These are phyloP conservation scores for Aspergillus sclerotialis DNA, from an alignment of 2,329 filamentous ascomycete species.

Conservation along the genomic window DNA sequence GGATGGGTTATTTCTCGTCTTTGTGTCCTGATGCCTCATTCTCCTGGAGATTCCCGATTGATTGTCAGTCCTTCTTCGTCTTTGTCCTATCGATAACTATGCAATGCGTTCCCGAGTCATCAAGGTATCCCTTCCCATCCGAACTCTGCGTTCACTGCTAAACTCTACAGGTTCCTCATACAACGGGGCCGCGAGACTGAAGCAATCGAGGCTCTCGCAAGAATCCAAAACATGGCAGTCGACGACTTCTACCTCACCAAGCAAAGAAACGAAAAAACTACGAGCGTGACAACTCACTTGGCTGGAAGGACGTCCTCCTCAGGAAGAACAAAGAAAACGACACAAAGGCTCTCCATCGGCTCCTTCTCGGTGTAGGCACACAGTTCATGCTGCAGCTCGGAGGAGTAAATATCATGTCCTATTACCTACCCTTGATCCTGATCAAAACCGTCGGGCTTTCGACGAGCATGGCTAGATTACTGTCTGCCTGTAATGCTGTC, in stretches of 20 bases:
- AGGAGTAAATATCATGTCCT: conserved; percentile 16
- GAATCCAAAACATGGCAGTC: too few relatives aligned
- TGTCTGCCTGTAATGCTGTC: conserved; percentile 10
- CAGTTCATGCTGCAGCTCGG: conserved; percentile 42
- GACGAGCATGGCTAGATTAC: conserved; percentile 4
- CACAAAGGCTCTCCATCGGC: conserved; percentile 34
- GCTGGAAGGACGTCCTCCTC: neutral
- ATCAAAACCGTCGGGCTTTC: conserved; percentile 8
- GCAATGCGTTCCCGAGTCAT: conserved; percentile 24
- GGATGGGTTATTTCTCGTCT: conserved; percentile 47
- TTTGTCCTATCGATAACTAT: conserved; percentile 39
- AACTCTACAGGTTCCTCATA: too few relatives aligned
- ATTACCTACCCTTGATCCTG: conserved; percentile 10
- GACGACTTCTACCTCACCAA: too few relatives aligned
- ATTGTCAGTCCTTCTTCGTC: conserved; percentile 46
- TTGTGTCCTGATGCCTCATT: conserved; percentile 37
- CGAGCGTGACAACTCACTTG: neutral
- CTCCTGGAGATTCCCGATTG: conserved; percentile 42
- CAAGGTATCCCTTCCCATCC: conserved; percentile 4
- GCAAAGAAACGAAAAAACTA: too few relatives aligned
- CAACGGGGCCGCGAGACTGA: too few relatives aligned
- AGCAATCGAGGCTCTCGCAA: too few relatives aligned
- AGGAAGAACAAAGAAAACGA: conserved; percentile 7
- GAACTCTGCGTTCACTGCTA: too few relatives aligned
- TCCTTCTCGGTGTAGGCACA: conserved; percentile 37